phyloP scores from a whole-genome alignment of 2,329 filamentous ascomycete species.

The Ascochyta lentis region DNA sequence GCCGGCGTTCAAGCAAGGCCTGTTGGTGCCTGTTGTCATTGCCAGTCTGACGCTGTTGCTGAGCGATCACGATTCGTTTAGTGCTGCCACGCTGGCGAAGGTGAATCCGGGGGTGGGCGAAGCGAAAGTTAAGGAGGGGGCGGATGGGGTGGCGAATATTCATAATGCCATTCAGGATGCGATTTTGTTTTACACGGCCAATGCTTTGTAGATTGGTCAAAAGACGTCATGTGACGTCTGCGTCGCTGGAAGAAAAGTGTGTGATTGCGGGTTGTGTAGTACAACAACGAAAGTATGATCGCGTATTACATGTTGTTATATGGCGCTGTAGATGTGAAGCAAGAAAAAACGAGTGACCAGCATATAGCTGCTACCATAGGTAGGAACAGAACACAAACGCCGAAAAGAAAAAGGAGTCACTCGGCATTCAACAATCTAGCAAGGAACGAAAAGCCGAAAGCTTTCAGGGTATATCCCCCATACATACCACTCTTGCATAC shows the following conservation, averaged over 20 bases:
- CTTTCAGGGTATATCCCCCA: slow-evolving; percentile 8
- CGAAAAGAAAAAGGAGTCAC: neutral
- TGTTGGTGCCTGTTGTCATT: slow-evolving; percentile 14
- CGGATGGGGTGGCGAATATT: slow-evolving; percentile 24
- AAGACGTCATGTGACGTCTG: neutral
- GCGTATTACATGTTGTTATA: slow-evolving; percentile 6
- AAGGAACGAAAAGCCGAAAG: neutral
- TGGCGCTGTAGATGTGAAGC: neutral
- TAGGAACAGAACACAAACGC: neutral
- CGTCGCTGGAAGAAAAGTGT: too few species aligned
- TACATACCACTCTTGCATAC: neutral
- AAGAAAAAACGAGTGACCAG: slow-evolving; percentile 1
- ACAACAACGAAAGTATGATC: neutral
- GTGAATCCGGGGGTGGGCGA: slow-evolving; percentile 10
- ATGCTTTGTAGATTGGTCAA: neutral
- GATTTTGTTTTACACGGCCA: slow-evolving; percentile 18
- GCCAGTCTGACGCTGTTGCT: slow-evolving; percentile 24
- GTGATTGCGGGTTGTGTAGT: too few species aligned
- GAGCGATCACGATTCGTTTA: slow-evolving; percentile 29
- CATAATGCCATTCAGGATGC: slow-evolving; percentile 24
- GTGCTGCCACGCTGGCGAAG: slow-evolving; percentile 19
- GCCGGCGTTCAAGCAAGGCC: slow-evolving; percentile 18
- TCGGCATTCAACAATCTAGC: neutral
- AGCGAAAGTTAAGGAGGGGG: slow-evolving; percentile 18
- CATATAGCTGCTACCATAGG: slow-evolving; percentile 16